A percentile compares a stretch with the other conserved stretches of the same genome.
Evolutionary conservation across 1,284 basidiomycete species (phyloP).

Genomic region (Naganishia sp.): DNA sequence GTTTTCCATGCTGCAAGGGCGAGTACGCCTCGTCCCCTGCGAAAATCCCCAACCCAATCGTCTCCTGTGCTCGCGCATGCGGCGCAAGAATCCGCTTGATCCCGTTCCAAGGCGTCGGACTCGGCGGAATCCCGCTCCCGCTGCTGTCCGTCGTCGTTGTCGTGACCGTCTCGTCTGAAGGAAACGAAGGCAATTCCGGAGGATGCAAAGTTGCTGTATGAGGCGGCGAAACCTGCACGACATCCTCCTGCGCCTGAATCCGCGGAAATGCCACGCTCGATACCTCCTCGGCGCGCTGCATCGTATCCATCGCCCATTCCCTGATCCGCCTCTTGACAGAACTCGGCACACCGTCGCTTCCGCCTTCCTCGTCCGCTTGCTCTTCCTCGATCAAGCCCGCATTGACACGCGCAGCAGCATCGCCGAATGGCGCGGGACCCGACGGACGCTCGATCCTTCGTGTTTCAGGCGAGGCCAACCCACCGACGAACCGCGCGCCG

Average conservation of each 20-base stretch:
- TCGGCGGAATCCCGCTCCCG: constrained; percentile 4
- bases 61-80: not conserved
- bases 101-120: constrained; percentile 19
- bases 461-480: not conserved
- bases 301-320: constrained; percentile 25
- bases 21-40: constrained; percentile 5
- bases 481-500: constrained; percentile 1
- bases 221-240: not conserved
- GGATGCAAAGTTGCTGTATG: not conserved
- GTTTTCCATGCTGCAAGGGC: constrained; percentile 8
- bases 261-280: constrained; percentile 1
- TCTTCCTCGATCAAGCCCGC: constrained; percentile 6
- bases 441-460: not conserved
- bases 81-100: constrained; percentile 9
- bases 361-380: constrained; percentile 9
- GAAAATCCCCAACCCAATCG: constrained; percentile 19
- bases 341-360: constrained; percentile 4
- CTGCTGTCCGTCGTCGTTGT: constrained; percentile 15
- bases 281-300: constrained; percentile 8
- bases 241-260: not conserved
- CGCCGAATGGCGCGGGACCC: not conserved
- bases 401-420: not conserved
- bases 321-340: constrained; percentile 20
- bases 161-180: constrained; percentile 17
- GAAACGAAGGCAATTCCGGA: constrained; percentile 8